Conservation (phyloP, 192 early-diverging fungal genomes). For the Backusella westeae region DNA sequence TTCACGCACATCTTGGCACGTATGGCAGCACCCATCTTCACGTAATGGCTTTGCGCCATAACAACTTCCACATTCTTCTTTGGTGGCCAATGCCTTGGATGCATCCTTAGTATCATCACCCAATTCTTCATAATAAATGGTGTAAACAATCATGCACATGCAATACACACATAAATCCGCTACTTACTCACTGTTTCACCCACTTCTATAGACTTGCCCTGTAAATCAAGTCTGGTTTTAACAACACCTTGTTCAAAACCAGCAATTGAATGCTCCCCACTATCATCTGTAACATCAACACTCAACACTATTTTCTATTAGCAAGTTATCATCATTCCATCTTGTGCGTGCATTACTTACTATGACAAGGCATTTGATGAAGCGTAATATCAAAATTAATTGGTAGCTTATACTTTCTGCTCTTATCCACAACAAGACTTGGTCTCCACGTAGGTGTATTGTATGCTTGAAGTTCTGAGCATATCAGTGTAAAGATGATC, state of each 20-base stretch:
- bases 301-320: conserved; percentile 62
- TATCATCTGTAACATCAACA: conserved; percentile 93
- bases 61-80: conserved; percentile 83
- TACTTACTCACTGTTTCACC: conserved; percentile 56
- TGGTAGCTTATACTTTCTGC: conserved; percentile 83
- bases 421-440: conserved; percentile 78
- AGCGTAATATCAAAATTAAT: conserved; percentile 92
- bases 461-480: conserved; percentile 86
- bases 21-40: conserved; percentile 86
- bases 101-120: conserved; percentile 46
- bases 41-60: conserved; percentile 71
- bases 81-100: conserved; percentile 28
- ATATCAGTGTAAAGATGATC: conserved; percentile 70
- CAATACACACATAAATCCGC: background rate
- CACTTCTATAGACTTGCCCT: conserved; percentile 61
- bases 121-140: conserved; percentile 38
- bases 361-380: conserved; percentile 85
- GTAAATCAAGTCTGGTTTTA: conserved; percentile 72
- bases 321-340: background rate
- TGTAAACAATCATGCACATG: background rate
- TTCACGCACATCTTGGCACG: conserved; percentile 86
- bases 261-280: conserved; percentile 76
- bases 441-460: conserved; percentile 62
- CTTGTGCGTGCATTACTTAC: conserved; percentile 35
- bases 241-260: conserved; percentile 78